Conservation (phyloP, 768 basidiomycete genomes). For the Lactarius akahatsu region DNA sequence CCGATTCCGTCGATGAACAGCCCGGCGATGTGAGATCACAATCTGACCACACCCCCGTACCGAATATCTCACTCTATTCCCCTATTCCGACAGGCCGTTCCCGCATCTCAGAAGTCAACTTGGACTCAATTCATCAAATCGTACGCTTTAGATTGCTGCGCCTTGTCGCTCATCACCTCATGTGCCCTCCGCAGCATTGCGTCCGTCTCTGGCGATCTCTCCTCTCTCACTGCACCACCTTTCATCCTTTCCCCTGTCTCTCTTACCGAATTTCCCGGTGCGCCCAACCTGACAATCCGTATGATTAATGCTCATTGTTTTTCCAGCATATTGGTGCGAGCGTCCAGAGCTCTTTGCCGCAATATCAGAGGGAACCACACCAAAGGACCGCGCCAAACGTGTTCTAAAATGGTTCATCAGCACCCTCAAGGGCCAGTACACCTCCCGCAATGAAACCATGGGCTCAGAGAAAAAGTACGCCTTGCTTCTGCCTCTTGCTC, state of each 20-base stretch:
- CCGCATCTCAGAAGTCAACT: slow-evolving; percentile 76
- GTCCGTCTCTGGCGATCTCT: slow-evolving; percentile 85
- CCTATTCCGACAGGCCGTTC: slow-evolving; percentile 55
- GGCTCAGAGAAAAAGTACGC: slow-evolving; percentile 96
- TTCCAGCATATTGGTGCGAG: slow-evolving; percentile 93
- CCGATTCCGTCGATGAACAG: slow-evolving; percentile 15
- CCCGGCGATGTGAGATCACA: slow-evolving; percentile 19
- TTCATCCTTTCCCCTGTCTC: slow-evolving; percentile 93
- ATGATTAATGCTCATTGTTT: slow-evolving; percentile 20
- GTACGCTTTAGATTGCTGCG: slow-evolving; percentile 44
- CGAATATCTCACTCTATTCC: background rate
- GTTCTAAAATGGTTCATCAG: slow-evolving; percentile 97
- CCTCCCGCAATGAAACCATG: slow-evolving; percentile 90
- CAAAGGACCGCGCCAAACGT: slow-evolving; percentile 70
- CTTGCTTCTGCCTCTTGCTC: background rate
- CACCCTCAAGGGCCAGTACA: slow-evolving; percentile 95
- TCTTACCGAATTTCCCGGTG: slow-evolving; percentile 89
- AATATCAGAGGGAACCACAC: slow-evolving; percentile 73
- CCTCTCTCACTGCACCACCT: slow-evolving; percentile 78
- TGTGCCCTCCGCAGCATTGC: slow-evolving; percentile 55
- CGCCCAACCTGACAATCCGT: slow-evolving; percentile 30
- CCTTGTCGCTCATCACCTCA: slow-evolving; percentile 16
- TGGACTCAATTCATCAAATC: slow-evolving; percentile 93
- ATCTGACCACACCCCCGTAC: background rate
- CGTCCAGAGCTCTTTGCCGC: slow-evolving; percentile 85